Evolutionary conservation across 169 alveolate genomes (phyloP).

Genomic region (Plasmodium blacklocki): DNA sequence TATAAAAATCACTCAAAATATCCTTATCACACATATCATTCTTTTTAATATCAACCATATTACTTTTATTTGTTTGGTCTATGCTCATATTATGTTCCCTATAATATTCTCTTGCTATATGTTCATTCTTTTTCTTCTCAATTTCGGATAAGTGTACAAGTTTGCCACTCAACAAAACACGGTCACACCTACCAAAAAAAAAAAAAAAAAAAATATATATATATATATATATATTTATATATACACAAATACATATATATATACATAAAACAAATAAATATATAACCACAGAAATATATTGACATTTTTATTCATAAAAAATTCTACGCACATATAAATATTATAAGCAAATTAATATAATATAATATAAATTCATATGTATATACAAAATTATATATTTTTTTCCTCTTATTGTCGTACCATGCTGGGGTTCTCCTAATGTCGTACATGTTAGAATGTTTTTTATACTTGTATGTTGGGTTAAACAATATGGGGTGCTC

Average conservation of each 20-base stretch:
- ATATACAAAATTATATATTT: background rate
- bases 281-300: background rate
- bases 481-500: slow-evolving; percentile 63
- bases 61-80: background rate
- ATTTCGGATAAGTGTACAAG: slow-evolving; percentile 70
- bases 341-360: background rate
- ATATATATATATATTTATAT: background rate
- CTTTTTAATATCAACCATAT: background rate
- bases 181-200: slow-evolving; percentile 45
- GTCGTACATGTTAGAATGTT: slow-evolving; percentile 72
- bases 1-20: slow-evolving; percentile 32
- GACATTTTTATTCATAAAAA: background rate
- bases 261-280: slow-evolving; percentile 1
- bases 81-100: background rate
- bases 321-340: background rate
- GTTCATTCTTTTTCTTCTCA: slow-evolving; percentile 35
- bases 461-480: slow-evolving; percentile 74
- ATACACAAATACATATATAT: background rate
- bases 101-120: background rate
- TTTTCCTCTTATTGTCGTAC: background rate
- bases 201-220: background rate
- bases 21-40: background rate
- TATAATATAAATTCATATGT: background rate
- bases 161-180: slow-evolving; percentile 69
- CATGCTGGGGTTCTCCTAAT: slow-evolving; percentile 74